A percentile compares a stretch with the other conserved stretches of the same genome.
Conservation (phyloP, 129 eudicot species). For the Pittosporum tobira region DNA sequence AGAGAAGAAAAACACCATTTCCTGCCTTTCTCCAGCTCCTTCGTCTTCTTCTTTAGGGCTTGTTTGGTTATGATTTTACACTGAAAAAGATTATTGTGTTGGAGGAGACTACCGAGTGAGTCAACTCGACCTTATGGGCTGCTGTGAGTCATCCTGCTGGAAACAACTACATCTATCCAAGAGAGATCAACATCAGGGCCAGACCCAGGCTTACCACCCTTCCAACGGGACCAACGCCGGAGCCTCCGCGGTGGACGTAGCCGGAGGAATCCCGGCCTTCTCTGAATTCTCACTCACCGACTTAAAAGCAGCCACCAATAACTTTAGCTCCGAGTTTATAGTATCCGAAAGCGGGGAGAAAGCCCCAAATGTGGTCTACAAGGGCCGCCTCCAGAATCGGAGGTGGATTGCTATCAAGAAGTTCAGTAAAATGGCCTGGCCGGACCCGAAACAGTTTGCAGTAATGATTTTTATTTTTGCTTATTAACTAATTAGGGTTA, state of each 20-base stretch:
- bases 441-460: conserved; percentile 50
- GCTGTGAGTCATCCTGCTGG: conserved; percentile 22
- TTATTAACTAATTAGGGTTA: not conserved
- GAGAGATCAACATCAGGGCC: conserved; percentile 10
- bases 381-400: conserved; percentile 37
- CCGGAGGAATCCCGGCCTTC: conserved; percentile 20
- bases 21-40: too few relatives aligned
- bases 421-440: conserved; percentile 49
- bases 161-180: not conserved
- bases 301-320: conserved; percentile 41
- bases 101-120: not conserved
- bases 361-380: conserved; percentile 48
- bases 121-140: conserved; percentile 31
- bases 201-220: conserved; percentile 11
- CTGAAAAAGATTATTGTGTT: too few relatives aligned
- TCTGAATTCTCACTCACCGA: conserved; percentile 39
- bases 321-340: conserved; percentile 41
- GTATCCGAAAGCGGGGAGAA: conserved; percentile 55
- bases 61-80: too few relatives aligned
- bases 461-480: conserved; percentile 10
- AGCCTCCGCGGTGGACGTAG: not conserved
- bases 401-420: conserved; percentile 56
- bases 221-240: conserved; percentile 27
- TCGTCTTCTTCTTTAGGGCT: too few relatives aligned
- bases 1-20: not conserved